Conservation (phyloP, 2,329 filamentous ascomycete species). For the Aspergillus felis region DNA sequence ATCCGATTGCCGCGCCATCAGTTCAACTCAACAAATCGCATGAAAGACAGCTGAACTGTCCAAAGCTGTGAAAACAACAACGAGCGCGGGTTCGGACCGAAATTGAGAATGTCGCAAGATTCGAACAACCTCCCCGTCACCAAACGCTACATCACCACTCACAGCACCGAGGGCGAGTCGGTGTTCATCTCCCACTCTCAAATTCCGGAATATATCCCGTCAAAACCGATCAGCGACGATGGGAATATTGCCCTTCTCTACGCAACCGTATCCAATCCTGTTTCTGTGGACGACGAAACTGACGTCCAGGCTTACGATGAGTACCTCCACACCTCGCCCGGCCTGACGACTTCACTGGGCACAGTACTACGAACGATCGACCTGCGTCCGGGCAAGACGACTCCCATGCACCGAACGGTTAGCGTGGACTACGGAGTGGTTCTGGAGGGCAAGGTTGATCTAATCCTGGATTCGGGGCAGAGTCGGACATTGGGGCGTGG, state of each 20-base stretch:
- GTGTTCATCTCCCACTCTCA: slow-evolving; percentile 33
- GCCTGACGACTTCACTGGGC: slow-evolving; percentile 27
- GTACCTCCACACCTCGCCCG: slow-evolving; percentile 31
- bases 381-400: slow-evolving; percentile 28
- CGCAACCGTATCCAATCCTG: slow-evolving; percentile 25
- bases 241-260: slow-evolving; percentile 31
- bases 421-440: slow-evolving; percentile 49
- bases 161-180: slow-evolving; percentile 33
- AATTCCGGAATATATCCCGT: slow-evolving; percentile 31
- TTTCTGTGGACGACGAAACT: slow-evolving; percentile 25
- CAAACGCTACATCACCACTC: slow-evolving; percentile 38
- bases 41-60: not conserved
- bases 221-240: slow-evolving; percentile 23
- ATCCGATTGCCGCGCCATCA: not conserved
- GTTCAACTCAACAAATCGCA: not conserved
- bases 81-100: not conserved
- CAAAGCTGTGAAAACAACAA: not conserved
- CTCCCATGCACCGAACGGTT: slow-evolving; percentile 36
- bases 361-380: slow-evolving; percentile 34
- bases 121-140: slow-evolving; percentile 27
- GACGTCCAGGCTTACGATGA: slow-evolving; percentile 33
- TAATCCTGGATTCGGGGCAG: slow-evolving; percentile 48
- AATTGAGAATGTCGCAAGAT: slow-evolving; percentile 9
- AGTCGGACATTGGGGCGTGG: slow-evolving; percentile 42
- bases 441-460: slow-evolving; percentile 48